These are phyloP conservation scores for Geosiphon pyriformis DNA, from an alignment of 192 early-diverging fungal species.

Conservation along the genomic window DNA sequence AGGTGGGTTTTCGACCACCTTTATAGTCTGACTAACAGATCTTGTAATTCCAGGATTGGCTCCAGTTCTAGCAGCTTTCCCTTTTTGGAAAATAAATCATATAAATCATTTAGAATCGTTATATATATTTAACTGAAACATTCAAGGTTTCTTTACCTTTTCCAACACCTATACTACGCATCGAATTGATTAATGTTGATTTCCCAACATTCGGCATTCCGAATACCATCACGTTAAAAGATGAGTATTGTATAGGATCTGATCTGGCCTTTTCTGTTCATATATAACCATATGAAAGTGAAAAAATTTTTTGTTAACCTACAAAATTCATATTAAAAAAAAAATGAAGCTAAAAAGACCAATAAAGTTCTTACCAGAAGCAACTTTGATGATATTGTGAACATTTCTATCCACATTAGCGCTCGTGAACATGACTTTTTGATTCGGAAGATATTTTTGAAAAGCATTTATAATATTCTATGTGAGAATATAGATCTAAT, in stretches of 20 bases:
- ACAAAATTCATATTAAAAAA: background rate
- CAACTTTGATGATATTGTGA: conserved; percentile 61
- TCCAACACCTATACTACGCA: conserved; percentile 69
- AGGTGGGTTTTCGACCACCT: conserved; percentile 81
- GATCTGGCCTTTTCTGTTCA: conserved; percentile 33
- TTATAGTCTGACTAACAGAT: conserved; percentile 60
- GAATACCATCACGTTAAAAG: conserved; percentile 71
- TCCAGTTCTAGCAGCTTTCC: conserved; percentile 81
- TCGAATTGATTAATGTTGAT: conserved; percentile 83
- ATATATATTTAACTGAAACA: background rate
- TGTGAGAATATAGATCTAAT: background rate
- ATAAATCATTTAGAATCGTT: background rate
- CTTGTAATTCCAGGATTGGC: conserved; percentile 85
- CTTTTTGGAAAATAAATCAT: conserved; percentile 5
- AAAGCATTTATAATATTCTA: conserved; percentile 29
- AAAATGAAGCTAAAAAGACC: background rate
- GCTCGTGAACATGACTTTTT: conserved; percentile 61
- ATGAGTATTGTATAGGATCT: conserved; percentile 16
- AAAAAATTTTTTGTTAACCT: background rate
- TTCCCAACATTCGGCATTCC: conserved; percentile 98
- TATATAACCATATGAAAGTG: no score
- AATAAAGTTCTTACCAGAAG: conserved; percentile 37
- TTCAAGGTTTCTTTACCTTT: conserved; percentile 37
- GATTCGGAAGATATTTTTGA: conserved; percentile 37
- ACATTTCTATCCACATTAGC: conserved; percentile 54